Evolutionary conservation across 2,329 filamentous ascomycete genomes (phyloP).

Genomic region (Tolypocladium guangdongense): DNA sequence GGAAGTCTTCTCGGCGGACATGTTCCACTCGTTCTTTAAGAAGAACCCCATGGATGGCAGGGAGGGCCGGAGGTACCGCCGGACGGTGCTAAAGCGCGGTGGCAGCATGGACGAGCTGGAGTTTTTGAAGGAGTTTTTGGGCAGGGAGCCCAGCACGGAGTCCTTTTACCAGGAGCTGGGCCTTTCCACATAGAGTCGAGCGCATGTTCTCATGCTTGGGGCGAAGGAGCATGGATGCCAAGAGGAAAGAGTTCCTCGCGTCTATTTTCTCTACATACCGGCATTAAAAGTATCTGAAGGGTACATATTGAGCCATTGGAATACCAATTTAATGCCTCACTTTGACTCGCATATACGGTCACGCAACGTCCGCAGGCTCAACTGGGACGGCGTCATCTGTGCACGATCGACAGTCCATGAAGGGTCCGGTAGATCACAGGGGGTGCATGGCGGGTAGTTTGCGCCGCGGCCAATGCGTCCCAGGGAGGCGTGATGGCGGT

Average conservation of each 20-base stretch:
- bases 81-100: conserved; percentile 67
- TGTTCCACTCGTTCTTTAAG: conserved; percentile 76
- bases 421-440: too few species aligned
- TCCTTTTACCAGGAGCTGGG: conserved; percentile 74
- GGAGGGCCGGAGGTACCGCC: conserved; percentile 65
- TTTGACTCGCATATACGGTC: too few species aligned
- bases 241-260: too few species aligned
- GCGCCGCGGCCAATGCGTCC: too few species aligned
- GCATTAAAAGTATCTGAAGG: not conserved
- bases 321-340: too few species aligned
- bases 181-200: conserved; percentile 8
- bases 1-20: conserved; percentile 73
- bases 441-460: too few species aligned
- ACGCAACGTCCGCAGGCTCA: too few species aligned
- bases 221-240: too few species aligned
- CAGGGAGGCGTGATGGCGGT: too few species aligned
- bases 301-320: not conserved
- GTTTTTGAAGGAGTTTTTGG: conserved; percentile 67
- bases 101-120: conserved; percentile 74
- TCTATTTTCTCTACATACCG: too few species aligned
- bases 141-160: conserved; percentile 64
- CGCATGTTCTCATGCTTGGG: not conserved
- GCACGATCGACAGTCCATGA: too few species aligned
- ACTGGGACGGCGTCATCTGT: too few species aligned
- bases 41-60: conserved; percentile 65